Evolutionary conservation across 345 rosid species (phyloP).

Genomic region (Sonneratia caseolaris): DNA sequence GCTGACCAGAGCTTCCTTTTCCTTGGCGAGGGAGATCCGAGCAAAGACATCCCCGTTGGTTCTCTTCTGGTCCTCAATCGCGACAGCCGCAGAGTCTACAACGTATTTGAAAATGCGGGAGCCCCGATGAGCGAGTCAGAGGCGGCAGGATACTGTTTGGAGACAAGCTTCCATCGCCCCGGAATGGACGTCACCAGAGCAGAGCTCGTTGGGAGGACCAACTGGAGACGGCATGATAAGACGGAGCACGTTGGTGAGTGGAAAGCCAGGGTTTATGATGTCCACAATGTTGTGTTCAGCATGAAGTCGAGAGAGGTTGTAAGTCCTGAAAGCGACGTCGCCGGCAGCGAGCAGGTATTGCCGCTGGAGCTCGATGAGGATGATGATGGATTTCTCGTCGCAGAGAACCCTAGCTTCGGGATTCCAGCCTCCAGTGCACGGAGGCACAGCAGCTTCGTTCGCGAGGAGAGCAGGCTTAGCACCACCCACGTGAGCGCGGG

Average conservation of each 20-base stretch:
- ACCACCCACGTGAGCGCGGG: conserved; percentile 39
- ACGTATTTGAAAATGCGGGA: conserved; percentile 75
- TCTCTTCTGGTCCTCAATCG: conserved; percentile 68
- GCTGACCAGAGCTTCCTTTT: conserved; percentile 85
- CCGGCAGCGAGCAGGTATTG: conserved; percentile 60
- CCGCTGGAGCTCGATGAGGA: conserved; percentile 65
- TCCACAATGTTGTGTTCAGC: conserved; percentile 70
- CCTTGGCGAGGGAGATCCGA: conserved; percentile 66
- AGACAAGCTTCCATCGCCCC: conserved; percentile 70
- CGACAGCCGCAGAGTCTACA: conserved; percentile 50
- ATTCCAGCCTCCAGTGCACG: conserved; percentile 24
- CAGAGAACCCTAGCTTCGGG: conserved; percentile 64
- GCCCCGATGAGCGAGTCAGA: conserved; percentile 59
- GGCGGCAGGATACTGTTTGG: conserved; percentile 46
- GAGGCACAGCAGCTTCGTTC: conserved; percentile 90
- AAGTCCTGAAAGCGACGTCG: conserved; percentile 32
- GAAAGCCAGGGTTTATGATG: conserved; percentile 72
- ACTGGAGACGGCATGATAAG: conserved; percentile 79
- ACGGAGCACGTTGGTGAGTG: conserved; percentile 67
- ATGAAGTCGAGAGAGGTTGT: conserved; percentile 57
- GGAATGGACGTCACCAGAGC: conserved; percentile 97
- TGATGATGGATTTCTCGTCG: conserved; percentile 78
- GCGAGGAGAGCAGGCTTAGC: conserved; percentile 53
- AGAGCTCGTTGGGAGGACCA: conserved; percentile 56
- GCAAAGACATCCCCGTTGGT: conserved; percentile 46